Percentiles rank a stretch among this genome's conserved stretches.
Conservation (phyloP, 176 grass and related monocot species). For the Zoysia pacifica region DNA sequence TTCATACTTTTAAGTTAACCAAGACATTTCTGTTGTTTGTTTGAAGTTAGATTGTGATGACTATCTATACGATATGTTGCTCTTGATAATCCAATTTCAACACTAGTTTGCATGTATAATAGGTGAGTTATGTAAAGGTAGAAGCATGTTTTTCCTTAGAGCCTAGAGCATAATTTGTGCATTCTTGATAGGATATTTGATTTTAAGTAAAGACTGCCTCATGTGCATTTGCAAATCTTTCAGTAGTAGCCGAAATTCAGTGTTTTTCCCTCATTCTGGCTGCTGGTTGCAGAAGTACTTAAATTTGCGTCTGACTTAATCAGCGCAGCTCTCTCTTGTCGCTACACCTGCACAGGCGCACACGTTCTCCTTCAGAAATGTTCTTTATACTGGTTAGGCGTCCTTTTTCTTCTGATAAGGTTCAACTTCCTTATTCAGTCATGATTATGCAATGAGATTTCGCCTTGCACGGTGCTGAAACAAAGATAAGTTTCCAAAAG, state of each 20-base stretch:
- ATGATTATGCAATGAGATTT: too few relatives aligned
- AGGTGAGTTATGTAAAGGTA: background rate
- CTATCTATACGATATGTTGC: background rate
- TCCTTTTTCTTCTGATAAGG: background rate
- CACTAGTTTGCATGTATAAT: background rate
- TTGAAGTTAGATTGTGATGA: background rate
- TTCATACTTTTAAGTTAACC: too few relatives aligned
- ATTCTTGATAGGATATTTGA: background rate
- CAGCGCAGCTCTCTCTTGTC: background rate
- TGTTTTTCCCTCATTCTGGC: constrained; percentile 19
- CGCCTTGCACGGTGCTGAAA: too few relatives aligned
- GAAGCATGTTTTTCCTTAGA: background rate
- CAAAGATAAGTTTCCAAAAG: too few relatives aligned
- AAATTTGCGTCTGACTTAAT: constrained; percentile 18
- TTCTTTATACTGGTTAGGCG: background rate
- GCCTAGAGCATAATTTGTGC: background rate
- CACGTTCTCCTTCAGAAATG: background rate
- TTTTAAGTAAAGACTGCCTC: constrained; percentile 5
- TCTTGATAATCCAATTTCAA: background rate
- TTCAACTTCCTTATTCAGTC: too few relatives aligned
- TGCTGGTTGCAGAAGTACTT: constrained; percentile 3
- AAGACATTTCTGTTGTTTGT: too few relatives aligned
- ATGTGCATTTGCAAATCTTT: constrained; percentile 3
- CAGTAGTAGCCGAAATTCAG: background rate
- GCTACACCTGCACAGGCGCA: background rate